Evolutionary conservation across 768 basidiomycete genomes (phyloP).

Genomic region (Krasilnikovozyma curviuscula): DNA sequence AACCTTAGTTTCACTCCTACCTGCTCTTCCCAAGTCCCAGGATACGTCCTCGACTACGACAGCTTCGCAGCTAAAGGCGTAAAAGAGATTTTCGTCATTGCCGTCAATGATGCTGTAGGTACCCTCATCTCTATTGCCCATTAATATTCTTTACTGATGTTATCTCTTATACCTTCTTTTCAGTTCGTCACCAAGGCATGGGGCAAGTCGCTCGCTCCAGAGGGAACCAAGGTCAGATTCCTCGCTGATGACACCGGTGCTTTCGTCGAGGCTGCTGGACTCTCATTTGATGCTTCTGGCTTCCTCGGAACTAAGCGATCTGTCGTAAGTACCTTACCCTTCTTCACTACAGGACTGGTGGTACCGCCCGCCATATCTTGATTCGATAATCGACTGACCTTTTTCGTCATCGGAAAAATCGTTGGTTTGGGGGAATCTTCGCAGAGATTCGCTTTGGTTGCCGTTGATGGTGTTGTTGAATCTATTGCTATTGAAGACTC

Average conservation of each 20-base stretch:
- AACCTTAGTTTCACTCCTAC: background rate
- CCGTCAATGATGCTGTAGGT: too few species aligned
- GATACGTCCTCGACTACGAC: conserved; percentile 7
- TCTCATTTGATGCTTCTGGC: conserved; percentile 3
- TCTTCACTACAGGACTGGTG: too few species aligned
- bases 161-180: background rate
- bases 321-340: background rate
- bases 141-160: background rate
- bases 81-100: conserved; percentile 5
- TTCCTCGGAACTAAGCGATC: background rate
- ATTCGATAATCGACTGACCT: background rate
- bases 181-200: conserved; percentile 10
- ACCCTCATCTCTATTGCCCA: background rate
- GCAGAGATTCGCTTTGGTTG: conserved; percentile 10
- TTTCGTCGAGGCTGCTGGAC: conserved; percentile 3
- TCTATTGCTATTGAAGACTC: conserved; percentile 7
- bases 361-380: background rate
- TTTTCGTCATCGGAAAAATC: background rate
- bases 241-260: conserved; percentile 6
- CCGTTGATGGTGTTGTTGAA: conserved; percentile 4
- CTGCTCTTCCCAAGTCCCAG: conserved; percentile 6
- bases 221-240: conserved; percentile 12
- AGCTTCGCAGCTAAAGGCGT: conserved; percentile 9
- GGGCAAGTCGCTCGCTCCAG: conserved; percentile 7
- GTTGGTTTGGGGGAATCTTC: background rate